phyloP scores from a whole-genome alignment of 148 eudicot species.

The Fagopyrum esculentum region DNA sequence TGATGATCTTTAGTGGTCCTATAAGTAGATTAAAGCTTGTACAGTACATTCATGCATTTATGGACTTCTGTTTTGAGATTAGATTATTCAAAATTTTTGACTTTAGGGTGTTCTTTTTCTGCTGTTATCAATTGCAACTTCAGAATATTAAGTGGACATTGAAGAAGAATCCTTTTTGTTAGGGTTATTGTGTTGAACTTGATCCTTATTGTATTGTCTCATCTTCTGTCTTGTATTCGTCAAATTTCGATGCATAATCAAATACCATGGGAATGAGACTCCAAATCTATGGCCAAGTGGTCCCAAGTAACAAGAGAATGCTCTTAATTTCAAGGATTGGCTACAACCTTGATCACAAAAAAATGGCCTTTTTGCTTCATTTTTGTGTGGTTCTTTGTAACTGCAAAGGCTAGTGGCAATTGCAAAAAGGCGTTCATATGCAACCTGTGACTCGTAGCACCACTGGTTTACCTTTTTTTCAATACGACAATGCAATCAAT shows the following conservation, averaged over 20 bases:
- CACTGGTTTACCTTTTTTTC: constrained; percentile 24
- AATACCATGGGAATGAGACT: neutral
- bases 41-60: neutral
- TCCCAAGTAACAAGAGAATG: neutral
- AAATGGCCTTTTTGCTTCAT: constrained; percentile 3
- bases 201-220: neutral
- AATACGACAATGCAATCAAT: neutral
- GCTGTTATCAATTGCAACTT: neutral
- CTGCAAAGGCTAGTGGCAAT: neutral
- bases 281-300: neutral
- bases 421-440: constrained; percentile 28
- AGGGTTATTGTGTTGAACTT: neutral
- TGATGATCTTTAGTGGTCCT: neutral
- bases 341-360: constrained; percentile 7
- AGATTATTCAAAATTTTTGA: constrained; percentile 8
- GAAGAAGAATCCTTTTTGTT: neutral
- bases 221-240: neutral
- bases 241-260: neutral
- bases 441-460: constrained; percentile 41
- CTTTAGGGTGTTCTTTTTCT: neutral
- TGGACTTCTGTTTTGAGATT: neutral
- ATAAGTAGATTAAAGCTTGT: too few relatives aligned
- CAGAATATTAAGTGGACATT: constrained; percentile 32
- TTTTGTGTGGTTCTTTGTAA: constrained; percentile 5
- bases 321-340: neutral